Conservation (phyloP, 2,329 filamentous ascomycete species). For the Phaeophleospora eucalypticola region DNA sequence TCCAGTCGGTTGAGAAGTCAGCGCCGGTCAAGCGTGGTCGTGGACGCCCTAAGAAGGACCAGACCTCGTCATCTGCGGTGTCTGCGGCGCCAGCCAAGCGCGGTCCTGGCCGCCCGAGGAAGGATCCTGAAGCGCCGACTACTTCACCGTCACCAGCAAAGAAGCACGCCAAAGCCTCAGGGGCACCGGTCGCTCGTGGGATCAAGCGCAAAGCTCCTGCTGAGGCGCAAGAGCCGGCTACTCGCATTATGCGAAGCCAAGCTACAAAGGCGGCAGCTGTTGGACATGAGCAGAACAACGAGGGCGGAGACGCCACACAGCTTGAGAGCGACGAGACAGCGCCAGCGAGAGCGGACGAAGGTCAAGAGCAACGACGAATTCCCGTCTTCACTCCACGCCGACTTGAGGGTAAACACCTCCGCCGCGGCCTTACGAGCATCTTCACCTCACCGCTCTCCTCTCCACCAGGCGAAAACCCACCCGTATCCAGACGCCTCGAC, state of each 20-base stretch:
- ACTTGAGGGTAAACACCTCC: no score
- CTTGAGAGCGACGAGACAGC: no score
- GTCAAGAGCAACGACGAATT: neutral
- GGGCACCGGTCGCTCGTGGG: neutral
- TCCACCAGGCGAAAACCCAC: neutral
- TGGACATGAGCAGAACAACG: neutral
- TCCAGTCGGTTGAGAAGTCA: no score
- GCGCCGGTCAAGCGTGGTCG: no score
- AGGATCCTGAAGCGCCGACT: neutral
- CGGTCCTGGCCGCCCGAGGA: slow-evolving; percentile 3
- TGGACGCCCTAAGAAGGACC: no score
- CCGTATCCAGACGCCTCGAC: no score
- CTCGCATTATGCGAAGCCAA: neutral
- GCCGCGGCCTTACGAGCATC: slow-evolving; percentile 4
- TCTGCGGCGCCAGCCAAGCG: slow-evolving; percentile 2
- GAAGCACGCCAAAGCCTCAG: neutral
- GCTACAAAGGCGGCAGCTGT: neutral
- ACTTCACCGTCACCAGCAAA: neutral
- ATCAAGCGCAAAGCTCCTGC: neutral
- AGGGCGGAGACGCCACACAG: neutral
- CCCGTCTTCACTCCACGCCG: no score
- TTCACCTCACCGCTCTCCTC: slow-evolving; percentile 5
- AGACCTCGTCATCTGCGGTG: no score
- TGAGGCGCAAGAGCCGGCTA: neutral
- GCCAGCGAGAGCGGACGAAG: neutral